A percentile compares a stretch with the other conserved stretches of the same genome.
Conservation (phyloP, 352 stramenopile genomes). For the Globisporangium megalacanthum region DNA sequence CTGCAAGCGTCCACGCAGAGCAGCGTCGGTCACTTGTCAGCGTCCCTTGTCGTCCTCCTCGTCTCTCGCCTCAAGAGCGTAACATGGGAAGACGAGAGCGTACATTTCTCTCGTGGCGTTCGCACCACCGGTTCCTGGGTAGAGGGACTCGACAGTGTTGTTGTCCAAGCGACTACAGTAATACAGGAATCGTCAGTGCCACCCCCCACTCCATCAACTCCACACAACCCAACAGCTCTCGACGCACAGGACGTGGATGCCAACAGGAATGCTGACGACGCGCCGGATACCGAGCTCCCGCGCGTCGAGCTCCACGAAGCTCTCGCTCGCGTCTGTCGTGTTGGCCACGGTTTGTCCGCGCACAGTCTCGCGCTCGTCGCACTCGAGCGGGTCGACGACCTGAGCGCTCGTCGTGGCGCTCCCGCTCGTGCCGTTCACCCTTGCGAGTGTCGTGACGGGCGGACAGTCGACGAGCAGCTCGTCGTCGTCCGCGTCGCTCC, state of each 20-base stretch:
- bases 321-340: neutral
- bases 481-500: constrained; percentile 1
- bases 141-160: constrained; percentile 8
- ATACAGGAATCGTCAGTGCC: neutral
- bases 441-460: constrained; percentile 22
- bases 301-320: constrained; percentile 7
- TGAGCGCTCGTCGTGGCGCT: constrained; percentile 2
- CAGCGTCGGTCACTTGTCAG: neutral
- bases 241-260: constrained; percentile 6
- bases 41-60: neutral
- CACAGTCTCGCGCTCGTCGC: constrained; percentile 1
- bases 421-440: constrained; percentile 5
- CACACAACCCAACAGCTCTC: neutral
- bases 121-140: neutral
- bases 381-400: neutral
- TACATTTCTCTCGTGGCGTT: constrained; percentile 11
- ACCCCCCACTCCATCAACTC: too few relatives aligned
- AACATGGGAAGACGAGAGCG: too few relatives aligned
- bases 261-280: constrained; percentile 6
- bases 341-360: constrained; percentile 17
- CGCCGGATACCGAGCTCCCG: constrained; percentile 5
- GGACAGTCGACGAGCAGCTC: constrained; percentile 14
- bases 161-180: constrained; percentile 7
- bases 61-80: too few relatives aligned
- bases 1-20: constrained; percentile 9